Evolutionary conservation across 192 early-diverging fungal genomes (phyloP), one percentile per base, ranked within the genome.

Genomic region (Backusella tuberculispora): DNA sequence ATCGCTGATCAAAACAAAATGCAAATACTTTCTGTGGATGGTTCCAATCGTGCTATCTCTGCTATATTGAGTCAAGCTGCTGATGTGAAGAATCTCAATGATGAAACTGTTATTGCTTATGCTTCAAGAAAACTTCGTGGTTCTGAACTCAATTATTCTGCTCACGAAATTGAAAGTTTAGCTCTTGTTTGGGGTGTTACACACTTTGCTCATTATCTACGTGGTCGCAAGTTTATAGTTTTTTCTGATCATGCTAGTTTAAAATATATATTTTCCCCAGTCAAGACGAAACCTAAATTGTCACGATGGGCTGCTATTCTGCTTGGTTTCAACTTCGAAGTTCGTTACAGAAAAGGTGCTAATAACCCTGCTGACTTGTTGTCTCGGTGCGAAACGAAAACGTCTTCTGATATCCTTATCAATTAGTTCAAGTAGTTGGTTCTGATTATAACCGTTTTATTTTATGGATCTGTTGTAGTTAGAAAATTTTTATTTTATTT

Each of bases 151-250:
- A 66, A 74, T 34, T 74, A 74, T 26, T 8, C 17, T 0, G 45
- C 64, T 2, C 44, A 37, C 5, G 73, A 74, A 50, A 42, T 66
- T 8, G 44, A 74, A 37, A 26, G 26, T 38, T 26, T 74, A 6
- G 65, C 47, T 0, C 44, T 74, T 4, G 6, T 21, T 43, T 73
- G 12, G 5, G 2, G 14, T 5, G 29, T 63, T 15, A 8, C 15
- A 1, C 19, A 63, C 7, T 63, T 21, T 63, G 56, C 56, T 8
- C 56, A 63, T 21, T 63, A 21, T 6, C 19, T 63, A 8, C 19
- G 21, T 15, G 56, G 56, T 1, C 13, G 21, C 2, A 19, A 63
- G 7, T 63, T 63, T 15, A 50, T 50, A 13, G 12, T 50, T 8
- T 19, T 13, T 50, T 6, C 48, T 2, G 48, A 50, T 38, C 63